A percentile compares a stretch with the other conserved stretches of the same genome.
These are phyloP conservation scores for Vitis rotundifolia DNA, from an alignment of 164 flowering plant species.

Conservation along the genomic window DNA sequence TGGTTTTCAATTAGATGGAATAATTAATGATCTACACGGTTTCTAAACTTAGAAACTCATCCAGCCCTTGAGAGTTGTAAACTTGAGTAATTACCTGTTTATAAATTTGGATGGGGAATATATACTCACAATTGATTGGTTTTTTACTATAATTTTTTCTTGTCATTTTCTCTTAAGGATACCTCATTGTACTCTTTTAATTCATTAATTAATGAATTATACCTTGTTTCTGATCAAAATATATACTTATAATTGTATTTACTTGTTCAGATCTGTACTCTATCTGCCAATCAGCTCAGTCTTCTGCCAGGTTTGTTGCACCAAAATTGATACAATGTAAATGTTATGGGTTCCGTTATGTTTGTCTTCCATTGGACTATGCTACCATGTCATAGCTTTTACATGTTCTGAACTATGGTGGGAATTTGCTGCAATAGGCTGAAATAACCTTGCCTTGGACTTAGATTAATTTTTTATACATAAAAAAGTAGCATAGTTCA, in stretches of 20 bases:
- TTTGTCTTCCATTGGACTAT: background rate
- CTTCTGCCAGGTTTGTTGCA: constrained; percentile 66
- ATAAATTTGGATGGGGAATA: no score
- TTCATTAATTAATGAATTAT: no score
- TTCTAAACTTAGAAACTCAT: no score
- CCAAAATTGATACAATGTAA: background rate
- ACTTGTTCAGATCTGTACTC: constrained; percentile 58
- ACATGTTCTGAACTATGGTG: background rate
- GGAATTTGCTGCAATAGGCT: background rate
- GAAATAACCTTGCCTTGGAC: no score
- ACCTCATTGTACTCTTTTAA: no score
- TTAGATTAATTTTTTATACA: no score
- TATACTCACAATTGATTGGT: no score
- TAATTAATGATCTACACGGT: no score
- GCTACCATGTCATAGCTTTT: background rate
- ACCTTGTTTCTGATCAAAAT: background rate
- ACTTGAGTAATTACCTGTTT: no score
- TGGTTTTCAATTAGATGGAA: no score
- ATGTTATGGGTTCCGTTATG: background rate
- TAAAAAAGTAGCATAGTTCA: no score
- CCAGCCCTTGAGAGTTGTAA: no score
- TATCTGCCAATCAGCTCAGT: constrained; percentile 59
- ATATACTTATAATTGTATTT: constrained; percentile 15
- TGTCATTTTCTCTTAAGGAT: background rate
- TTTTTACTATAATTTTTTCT: background rate